Evolutionary conservation across 2,329 filamentous ascomycete species (phyloP), one percentile per base, ranked within the genome.

Genomic region (Neurospora crassa): DNA sequence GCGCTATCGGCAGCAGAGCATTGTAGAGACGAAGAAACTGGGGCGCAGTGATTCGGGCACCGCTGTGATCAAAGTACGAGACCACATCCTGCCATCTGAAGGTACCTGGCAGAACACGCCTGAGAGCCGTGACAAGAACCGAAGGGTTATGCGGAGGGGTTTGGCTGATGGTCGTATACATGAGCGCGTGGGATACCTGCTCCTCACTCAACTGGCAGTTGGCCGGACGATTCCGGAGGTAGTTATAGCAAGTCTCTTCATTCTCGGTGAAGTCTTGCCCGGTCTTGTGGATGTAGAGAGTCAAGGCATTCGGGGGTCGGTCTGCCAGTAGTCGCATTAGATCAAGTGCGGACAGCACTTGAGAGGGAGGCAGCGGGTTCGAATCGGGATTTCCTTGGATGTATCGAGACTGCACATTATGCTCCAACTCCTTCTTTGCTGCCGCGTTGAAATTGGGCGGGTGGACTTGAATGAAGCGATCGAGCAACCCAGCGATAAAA

Each of bases 21-120:
- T 91, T 88, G 82, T 96, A 97, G 3, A 99, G 84, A 14, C 87
- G 87, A 53, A 96, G 82, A 75, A 99, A 97, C 75, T 97, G 94
- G 59, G 87, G 83, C 29, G 92, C 89, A 1, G 93, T 91, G 70
- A 97, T 87, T 69, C 91, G 87, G 10, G 97, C 84, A 29, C 90
- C 88, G 53, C 91, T 89, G 73, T 93, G 90, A 79, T 97, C 94
- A 78, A 99, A 96, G 74, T 88, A 88, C 70, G 88, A 84, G 37
- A 97, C 85, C 3, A 97, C 90, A 72, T 92, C 87, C 71, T 89
- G 83, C 91, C 91, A 86, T 83, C 84, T 79, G 86, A 94, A 89
- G 81, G 90, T 77, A 80, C 87, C 77, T 78, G 91, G 82, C 77
- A 92, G 78, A 79, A 90, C 79, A 82, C 89, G 79, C 80, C 89